Percentiles rank a stretch among this genome's conserved stretches.
These are phyloP conservation scores for Eragrostis tef DNA, from an alignment of 202 grass and related monocot species.

Conservation along the genomic window DNA sequence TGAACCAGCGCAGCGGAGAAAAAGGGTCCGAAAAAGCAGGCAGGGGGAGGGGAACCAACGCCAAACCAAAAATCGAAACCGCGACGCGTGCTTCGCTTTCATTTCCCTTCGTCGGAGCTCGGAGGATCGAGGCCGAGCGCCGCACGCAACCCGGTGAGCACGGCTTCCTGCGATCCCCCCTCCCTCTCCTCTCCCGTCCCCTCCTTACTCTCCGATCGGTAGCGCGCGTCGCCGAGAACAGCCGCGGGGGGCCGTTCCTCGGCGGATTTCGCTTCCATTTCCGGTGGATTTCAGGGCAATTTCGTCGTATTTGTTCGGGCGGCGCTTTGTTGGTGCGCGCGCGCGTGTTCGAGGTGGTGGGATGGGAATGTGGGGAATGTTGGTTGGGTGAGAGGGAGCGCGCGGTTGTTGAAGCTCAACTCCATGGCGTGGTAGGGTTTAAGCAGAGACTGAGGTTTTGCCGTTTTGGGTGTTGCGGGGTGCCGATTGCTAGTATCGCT, in stretches of 20 bases:
- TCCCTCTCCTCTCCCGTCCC: background rate
- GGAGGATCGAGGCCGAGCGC: background rate
- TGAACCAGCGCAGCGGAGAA: background rate
- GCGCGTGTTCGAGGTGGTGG: background rate
- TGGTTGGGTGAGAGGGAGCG: background rate
- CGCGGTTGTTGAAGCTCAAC: background rate
- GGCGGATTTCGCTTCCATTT: background rate
- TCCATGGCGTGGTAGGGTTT: constrained; percentile 38
- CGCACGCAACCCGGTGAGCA: background rate
- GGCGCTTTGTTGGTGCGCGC: background rate
- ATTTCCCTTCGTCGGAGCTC: background rate
- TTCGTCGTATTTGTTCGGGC: background rate
- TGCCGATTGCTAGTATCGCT: background rate
- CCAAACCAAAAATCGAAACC: background rate
- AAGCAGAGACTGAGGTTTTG: background rate
- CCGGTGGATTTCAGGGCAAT: background rate
- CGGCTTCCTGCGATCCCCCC: background rate
- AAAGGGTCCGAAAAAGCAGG: background rate
- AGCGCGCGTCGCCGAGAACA: background rate
- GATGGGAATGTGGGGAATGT: background rate
- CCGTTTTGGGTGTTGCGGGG: background rate
- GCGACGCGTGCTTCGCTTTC: background rate
- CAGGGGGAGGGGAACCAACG: background rate
- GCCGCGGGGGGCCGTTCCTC: background rate
- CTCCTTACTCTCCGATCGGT: background rate